Conservation (phyloP, 805 yeast genomes). For the Debaryomyces hansenii region DNA sequence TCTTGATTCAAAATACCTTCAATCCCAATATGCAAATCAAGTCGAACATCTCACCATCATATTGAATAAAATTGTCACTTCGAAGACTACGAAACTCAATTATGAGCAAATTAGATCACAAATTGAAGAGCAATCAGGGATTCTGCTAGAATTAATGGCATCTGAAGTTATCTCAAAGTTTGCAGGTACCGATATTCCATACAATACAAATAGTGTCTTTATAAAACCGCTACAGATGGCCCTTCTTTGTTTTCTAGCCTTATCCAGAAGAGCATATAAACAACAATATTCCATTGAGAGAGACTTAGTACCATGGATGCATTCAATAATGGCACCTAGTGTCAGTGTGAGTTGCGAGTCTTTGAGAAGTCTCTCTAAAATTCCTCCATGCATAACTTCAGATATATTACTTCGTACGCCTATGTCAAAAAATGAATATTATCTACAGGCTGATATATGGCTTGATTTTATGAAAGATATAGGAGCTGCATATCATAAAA, state of each 20-base stretch:
- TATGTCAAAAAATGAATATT: conserved; percentile 25
- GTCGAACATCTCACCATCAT: conserved; percentile 1
- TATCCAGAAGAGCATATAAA: conserved; percentile 1
- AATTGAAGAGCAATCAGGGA: not conserved
- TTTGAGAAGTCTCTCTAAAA: conserved; percentile 23
- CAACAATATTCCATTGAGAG: conserved; percentile 4
- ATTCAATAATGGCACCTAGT: conserved; percentile 27
- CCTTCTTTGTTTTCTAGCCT: conserved; percentile 2
- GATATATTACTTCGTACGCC: conserved; percentile 43
- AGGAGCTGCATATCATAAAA: conserved; percentile 18
- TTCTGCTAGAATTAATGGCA: not conserved
- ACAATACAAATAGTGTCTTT: not conserved
- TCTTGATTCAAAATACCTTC: not conserved
- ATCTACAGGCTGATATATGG: conserved; percentile 41
- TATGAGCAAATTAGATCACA: not conserved
- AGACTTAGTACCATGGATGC: conserved; percentile 28
- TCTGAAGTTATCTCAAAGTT: not conserved
- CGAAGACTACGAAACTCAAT: not conserved
- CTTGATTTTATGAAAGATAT: conserved; percentile 21
- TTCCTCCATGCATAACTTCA: conserved; percentile 40
- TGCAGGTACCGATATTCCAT: not conserved
- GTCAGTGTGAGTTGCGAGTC: conserved; percentile 33
- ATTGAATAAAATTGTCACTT: not conserved
- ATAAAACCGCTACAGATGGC: conserved; percentile 2
- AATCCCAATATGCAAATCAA: conserved; percentile 2